Percentiles rank a stretch among this genome's conserved stretches.
phyloP scores from a whole-genome alignment of 192 early-diverging fungal genomes.

The Gonapodya sp. region DNA sequence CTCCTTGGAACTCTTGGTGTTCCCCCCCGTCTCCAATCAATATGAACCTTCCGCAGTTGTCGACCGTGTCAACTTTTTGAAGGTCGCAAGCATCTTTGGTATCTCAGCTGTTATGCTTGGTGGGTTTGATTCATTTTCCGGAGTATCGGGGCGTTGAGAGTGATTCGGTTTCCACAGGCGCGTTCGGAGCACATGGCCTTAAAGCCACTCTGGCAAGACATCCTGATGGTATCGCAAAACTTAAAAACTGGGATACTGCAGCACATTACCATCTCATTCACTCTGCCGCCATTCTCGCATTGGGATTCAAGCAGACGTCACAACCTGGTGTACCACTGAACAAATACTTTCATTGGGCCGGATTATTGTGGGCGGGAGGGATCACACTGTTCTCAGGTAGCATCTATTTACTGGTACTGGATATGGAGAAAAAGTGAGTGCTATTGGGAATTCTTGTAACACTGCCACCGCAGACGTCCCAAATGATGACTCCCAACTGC shows the following conservation, averaged over 20 bases:
- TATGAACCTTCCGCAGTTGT: no score
- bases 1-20: no score
- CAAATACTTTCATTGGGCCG: background rate
- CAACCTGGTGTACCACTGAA: background rate
- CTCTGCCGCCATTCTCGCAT: background rate
- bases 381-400: background rate
- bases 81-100: background rate
- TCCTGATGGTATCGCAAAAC: background rate
- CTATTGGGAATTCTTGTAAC: background rate
- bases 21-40: no score
- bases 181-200: constrained; percentile 8
- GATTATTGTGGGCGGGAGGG: background rate
- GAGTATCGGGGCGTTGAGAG: no score
- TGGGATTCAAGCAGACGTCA: constrained; percentile 3
- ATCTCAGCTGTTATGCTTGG: background rate
- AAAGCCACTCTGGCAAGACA: background rate
- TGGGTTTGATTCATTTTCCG: no score
- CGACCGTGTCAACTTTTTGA: background rate
- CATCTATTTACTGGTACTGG: background rate
- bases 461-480: background rate
- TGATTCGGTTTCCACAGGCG: no score
- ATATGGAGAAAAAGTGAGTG: background rate
- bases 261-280: constrained; percentile 10
- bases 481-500: background rate
- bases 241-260: constrained; percentile 9